These are phyloP conservation scores for Wolfiporia cocos DNA, from an alignment of 1,284 basidiomycete species.

Conservation along the genomic window DNA sequence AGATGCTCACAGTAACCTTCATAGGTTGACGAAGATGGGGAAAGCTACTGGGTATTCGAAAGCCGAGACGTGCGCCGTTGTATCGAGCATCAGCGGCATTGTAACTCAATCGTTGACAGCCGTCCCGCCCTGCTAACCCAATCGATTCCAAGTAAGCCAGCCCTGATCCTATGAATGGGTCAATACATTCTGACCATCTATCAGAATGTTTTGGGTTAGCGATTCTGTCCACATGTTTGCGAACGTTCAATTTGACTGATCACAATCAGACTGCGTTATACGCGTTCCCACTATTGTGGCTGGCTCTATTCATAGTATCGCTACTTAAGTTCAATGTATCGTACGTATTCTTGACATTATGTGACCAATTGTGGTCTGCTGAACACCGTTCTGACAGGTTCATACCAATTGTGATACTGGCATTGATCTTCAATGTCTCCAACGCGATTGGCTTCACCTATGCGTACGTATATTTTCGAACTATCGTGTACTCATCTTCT, in stretches of 20 bases:
- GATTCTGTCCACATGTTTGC: background rate
- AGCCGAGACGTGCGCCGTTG: slow-evolving; percentile 73
- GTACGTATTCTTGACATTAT: slow-evolving; percentile 39
- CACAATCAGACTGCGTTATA: slow-evolving; percentile 76
- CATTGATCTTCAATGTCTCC: slow-evolving; percentile 87
- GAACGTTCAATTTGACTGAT: background rate
- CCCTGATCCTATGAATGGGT: too few species aligned
- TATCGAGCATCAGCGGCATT: slow-evolving; percentile 4
- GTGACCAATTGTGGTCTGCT: slow-evolving; percentile 3
- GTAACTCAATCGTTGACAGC: slow-evolving; percentile 39
- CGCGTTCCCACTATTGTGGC: slow-evolving; percentile 85
- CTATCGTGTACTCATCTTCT: background rate
- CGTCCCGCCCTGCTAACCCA: slow-evolving; percentile 84
- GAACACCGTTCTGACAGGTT: slow-evolving; percentile 41
- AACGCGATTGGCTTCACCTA: slow-evolving; percentile 93
- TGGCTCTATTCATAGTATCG: slow-evolving; percentile 80
- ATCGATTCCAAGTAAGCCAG: slow-evolving; percentile 78
- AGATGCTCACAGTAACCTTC: slow-evolving; percentile 8
- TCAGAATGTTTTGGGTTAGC: slow-evolving; percentile 87
- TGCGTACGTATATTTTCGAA: slow-evolving; percentile 46
- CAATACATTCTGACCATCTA: too few species aligned
- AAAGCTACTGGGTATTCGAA: slow-evolving; percentile 95
- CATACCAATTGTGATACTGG: slow-evolving; percentile 83
- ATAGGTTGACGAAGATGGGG: slow-evolving; percentile 89
- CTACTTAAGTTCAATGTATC: slow-evolving; percentile 83